Evolutionary conservation across 169 alveolate genomes (phyloP), one percentile per base, ranked within the genome.

Genomic region (Eimeria necatrix): DNA sequence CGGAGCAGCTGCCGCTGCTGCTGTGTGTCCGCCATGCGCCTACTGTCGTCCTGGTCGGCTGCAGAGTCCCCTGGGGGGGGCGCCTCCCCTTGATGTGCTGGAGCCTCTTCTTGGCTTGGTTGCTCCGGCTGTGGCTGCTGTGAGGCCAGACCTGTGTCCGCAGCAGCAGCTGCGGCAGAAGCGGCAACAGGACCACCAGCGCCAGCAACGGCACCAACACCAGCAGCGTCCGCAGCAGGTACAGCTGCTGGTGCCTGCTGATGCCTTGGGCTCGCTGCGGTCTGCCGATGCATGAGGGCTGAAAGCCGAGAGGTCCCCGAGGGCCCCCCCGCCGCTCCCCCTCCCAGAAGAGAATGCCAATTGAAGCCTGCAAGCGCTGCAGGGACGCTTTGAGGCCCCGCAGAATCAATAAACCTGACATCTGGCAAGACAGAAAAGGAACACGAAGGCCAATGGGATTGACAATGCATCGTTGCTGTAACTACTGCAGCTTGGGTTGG

Each of bases 271-370:
- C 61, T 74, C 41, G 85, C 85, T 41, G 85, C 85, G 18, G 85
- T 74, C 26, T 74, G 85, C 49, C 85, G 20, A n/a, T 74, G 85
- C 85, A 74, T 48, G 3, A 74, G 24, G 24, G 85, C 56, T 26
- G 85, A 8, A 12, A 74, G 52, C 4, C 85, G 85, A 8, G 85
- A 74, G 6, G 61, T 51, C 12, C 59, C 85, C 12, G 60, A 46
- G 85, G 85, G 85, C 26, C 61, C 85, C 85, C 85, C 85, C 26
- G 85, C 14, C 9, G 85, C 12, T 4, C 85, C 85, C 83, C 83
- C 83, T n/a, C 85, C 85, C 4, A 74, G 18, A 26, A 74, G 18
- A 4, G 85, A 74, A 74, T 74, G 85, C 85, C 85, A 74, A 18
- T 46, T 74, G 60, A 74, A 74, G 60, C 61, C 24, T 74, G 85